Percentiles rank a stretch among this genome's conserved stretches.
phyloP scores from a whole-genome alignment of 2,329 filamentous ascomycete species.

The Aspergillus unguis region DNA sequence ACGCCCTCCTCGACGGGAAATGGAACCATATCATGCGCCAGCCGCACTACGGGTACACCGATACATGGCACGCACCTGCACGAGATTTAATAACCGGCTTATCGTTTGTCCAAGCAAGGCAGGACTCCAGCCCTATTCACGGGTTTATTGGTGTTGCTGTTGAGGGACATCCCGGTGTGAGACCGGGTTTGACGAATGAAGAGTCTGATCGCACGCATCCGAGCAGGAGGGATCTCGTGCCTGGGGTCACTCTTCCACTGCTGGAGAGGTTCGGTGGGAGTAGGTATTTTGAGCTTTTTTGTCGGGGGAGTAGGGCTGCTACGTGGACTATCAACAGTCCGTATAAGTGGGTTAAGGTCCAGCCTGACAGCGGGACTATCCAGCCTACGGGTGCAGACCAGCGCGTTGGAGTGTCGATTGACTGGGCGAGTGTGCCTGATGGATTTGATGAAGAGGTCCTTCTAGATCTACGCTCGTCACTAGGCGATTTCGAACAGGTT shows the following conservation, averaged over 20 bases:
- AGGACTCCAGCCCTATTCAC: background rate
- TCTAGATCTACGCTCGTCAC: conserved; percentile 23
- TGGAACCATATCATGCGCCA: conserved; percentile 63
- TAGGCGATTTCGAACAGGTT: conserved; percentile 37
- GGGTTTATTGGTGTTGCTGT: background rate
- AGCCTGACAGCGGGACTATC: conserved; percentile 50
- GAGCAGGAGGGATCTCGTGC: conserved; percentile 52
- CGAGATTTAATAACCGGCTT: background rate
- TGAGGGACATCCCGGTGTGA: background rate
- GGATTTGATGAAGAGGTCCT: conserved; percentile 14
- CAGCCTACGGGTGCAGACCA: conserved; percentile 46
- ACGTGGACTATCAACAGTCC: conserved; percentile 26
- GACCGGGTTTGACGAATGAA: background rate
- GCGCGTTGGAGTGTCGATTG: conserved; percentile 54
- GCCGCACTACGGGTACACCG: conserved; percentile 49
- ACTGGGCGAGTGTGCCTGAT: conserved; percentile 51
- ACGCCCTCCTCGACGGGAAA: conserved; percentile 58
- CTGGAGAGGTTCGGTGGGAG: conserved; percentile 59
- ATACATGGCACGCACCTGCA: conserved; percentile 30
- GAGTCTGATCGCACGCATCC: conserved; percentile 58
- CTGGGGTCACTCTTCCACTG: conserved; percentile 53
- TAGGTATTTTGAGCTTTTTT: conserved; percentile 64
- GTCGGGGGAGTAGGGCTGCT: conserved; percentile 44
- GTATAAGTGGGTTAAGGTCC: conserved; percentile 50
- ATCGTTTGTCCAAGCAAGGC: background rate